A percentile compares a stretch with the other conserved stretches of the same genome.
phyloP scores from a whole-genome alignment of 2,329 filamentous ascomycete genomes.

The Trichoderma asperellum region DNA sequence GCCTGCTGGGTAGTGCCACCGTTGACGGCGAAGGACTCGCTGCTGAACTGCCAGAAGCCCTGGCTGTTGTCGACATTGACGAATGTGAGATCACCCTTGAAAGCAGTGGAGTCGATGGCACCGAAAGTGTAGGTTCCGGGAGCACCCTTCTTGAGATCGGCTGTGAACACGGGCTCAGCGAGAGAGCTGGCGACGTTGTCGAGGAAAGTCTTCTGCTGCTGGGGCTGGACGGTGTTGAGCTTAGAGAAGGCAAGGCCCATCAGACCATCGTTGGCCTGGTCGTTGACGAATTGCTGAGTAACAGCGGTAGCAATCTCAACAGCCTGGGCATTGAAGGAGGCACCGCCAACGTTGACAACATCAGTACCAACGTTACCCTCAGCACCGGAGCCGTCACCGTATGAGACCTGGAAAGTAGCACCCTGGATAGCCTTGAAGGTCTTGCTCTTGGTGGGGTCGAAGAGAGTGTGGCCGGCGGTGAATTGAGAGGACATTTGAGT shows the following conservation, averaged over 20 bases:
- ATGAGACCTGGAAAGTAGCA: constrained; percentile 65
- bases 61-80: constrained; percentile 61
- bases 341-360: constrained; percentile 68
- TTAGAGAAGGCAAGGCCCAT: constrained; percentile 68
- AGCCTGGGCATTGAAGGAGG: constrained; percentile 63
- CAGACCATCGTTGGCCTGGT: constrained; percentile 68
- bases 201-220: constrained; percentile 72
- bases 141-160: constrained; percentile 62
- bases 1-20: constrained; percentile 43
- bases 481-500: constrained; percentile 54
- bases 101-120: constrained; percentile 64
- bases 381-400: constrained; percentile 69
- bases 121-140: constrained; percentile 73
- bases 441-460: constrained; percentile 44
- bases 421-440: constrained; percentile 45
- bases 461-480: constrained; percentile 54
- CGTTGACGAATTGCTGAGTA: constrained; percentile 60
- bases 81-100: constrained; percentile 63
- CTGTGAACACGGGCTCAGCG: constrained; percentile 69
- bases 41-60: constrained; percentile 66
- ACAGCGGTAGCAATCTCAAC: constrained; percentile 67
- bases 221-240: constrained; percentile 67
- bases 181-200: constrained; percentile 68
- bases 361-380: constrained; percentile 70
- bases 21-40: constrained; percentile 60